phyloP scores from a whole-genome alignment of 495 filamentous ascomycete species.

The Bathelium albidoporum region DNA sequence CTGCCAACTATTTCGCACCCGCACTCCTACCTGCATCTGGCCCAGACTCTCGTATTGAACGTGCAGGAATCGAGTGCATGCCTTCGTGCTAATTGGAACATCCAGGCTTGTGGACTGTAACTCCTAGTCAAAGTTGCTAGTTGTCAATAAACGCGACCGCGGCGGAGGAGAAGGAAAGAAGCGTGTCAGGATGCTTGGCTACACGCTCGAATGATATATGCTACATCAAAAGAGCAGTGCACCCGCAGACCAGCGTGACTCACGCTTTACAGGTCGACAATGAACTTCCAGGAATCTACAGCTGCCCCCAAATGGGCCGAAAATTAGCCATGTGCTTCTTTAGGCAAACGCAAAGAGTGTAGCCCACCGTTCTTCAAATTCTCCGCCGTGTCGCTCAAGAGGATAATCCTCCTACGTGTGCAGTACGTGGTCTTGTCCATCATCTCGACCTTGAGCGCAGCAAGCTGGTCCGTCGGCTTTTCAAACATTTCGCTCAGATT shows the following conservation, averaged over 20 bases:
- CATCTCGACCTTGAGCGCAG: conserved; percentile 85
- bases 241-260: not conserved
- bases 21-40: too few relatives aligned
- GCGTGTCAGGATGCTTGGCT: too few relatives aligned
- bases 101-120: too few relatives aligned
- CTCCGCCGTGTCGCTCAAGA: conserved; percentile 83
- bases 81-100: too few relatives aligned
- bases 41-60: too few relatives aligned
- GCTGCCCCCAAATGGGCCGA: not conserved
- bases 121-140: too few relatives aligned
- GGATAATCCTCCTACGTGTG: conserved; percentile 78
- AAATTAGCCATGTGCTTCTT: conserved; percentile 6
- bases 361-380: conserved; percentile 76
- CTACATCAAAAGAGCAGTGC: too few relatives aligned
- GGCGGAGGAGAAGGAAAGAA: too few relatives aligned
- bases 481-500: conserved; percentile 95
- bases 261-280: conserved; percentile 17
- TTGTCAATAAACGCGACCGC: too few relatives aligned
- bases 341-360: not conserved
- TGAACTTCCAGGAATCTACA: conserved; percentile 33
- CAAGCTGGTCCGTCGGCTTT: conserved; percentile 76
- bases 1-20: too few relatives aligned
- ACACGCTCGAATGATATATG: too few relatives aligned
- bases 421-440: conserved; percentile 97
- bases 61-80: too few relatives aligned